Base-by-base conservation (phyloP, 192 early-diverging fungal species). In the Coemansia furcata region DNA sequence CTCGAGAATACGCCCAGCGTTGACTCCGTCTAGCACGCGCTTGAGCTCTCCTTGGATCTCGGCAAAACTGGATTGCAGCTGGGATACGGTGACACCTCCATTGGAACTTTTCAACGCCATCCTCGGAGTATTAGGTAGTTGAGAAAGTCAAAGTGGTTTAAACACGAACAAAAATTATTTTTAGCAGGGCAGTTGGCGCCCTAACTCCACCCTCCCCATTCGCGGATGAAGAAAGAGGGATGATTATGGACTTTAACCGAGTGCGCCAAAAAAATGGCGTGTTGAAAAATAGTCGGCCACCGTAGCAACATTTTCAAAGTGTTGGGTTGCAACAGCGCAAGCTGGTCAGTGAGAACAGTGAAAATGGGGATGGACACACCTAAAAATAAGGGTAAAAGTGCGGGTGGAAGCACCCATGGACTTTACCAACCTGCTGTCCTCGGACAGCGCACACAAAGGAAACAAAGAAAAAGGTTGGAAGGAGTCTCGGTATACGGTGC, bases 31-130 rank as follows among this genome's bases (percentile, higher is more conserved):
- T 12, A 91, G 71, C 7, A 86, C 86, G 1, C 85, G 85, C 59
- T 89, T 89, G 21, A 91, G 79, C 64, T 89, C 84, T 63, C 77
- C 78, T 47, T 89, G 89, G 40, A 90, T 88, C 43, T 76, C 74
- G 15, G 80, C 80, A 65, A 82, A 77, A 23, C 72, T 76, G 26
- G 74, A 74, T 11, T 74, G 80, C 32, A 82, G 60, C 68, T 77
- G 80, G 8, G 71, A 76, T 38, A 76, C 79, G 8, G 65, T 76
- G 4, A 75, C 63, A 29, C 55, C 66, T 9, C 55, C 49, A 37
- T 19, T 55, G n/a, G 59, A 1, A 23, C 3, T 29, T 29, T 52
- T 68, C 60, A 42, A 7, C 47, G 35, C 17, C 66, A 67, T 67
- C 46, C 36, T 36, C 6, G 19, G 32, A 2, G 14, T 10, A 9